phyloP scores from a whole-genome alignment of 164 flowering plant species.

The Magnolia kwangsiensis region DNA sequence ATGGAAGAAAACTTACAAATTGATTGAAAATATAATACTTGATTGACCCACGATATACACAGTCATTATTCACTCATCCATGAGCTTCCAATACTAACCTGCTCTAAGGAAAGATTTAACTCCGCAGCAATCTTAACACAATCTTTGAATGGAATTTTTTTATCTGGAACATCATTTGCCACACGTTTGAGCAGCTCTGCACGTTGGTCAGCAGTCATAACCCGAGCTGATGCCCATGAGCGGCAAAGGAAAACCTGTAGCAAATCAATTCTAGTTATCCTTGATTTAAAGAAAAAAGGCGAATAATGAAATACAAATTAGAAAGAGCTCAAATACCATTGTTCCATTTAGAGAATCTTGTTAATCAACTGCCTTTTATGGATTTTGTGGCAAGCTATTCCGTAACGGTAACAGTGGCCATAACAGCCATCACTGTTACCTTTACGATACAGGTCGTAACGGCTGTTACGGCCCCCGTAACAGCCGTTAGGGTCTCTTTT shows the following conservation, averaged over 20 bases:
- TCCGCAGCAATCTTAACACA: conserved; percentile 77
- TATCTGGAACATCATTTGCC: conserved; percentile 34
- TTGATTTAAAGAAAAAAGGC: not conserved
- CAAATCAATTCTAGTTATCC: not conserved
- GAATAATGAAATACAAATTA: not conserved
- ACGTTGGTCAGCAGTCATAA: conserved; percentile 87
- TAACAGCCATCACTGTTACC: too few relatives aligned
- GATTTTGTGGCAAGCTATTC: too few relatives aligned
- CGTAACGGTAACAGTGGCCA: too few relatives aligned
- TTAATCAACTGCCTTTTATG: too few relatives aligned
- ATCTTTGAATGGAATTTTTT: conserved; percentile 55
- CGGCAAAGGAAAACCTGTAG: conserved; percentile 55
- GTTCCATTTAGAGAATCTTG: too few relatives aligned
- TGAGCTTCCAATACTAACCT: conserved; percentile 40
- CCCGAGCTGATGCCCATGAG: conserved; percentile 77
- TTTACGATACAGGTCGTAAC: too few relatives aligned
- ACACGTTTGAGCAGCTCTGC: conserved; percentile 64
- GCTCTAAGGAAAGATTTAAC: conserved; percentile 70
- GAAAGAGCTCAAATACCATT: not conserved
- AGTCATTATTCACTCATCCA: not conserved
- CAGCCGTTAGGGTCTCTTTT: too few relatives aligned
- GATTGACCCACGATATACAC: too few relatives aligned
- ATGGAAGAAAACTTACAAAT: too few relatives aligned
- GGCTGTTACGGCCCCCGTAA: too few relatives aligned
- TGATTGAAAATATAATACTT: too few relatives aligned